Conservation (phyloP, 352 stramenopile species). For the Globisporangium abappressorium region DNA sequence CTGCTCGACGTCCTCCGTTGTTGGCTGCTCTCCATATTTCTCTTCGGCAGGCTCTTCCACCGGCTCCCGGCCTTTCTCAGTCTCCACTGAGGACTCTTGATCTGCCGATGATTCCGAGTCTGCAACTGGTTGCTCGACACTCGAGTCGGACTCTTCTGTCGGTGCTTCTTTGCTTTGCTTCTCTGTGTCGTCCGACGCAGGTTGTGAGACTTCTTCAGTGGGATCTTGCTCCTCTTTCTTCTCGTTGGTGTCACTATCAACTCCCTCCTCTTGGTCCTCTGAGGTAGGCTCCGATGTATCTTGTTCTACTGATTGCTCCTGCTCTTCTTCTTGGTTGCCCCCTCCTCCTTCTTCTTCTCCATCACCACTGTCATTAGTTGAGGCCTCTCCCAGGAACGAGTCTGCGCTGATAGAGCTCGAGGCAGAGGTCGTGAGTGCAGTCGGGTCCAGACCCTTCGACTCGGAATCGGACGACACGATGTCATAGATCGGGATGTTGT, state of each 20-base stretch:
- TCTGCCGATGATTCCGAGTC: not conserved
- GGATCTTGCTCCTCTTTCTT: not conserved
- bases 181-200: not conserved
- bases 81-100: not conserved
- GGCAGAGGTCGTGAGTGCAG: not conserved
- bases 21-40: not conserved
- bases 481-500: not conserved
- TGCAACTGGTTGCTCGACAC: not conserved
- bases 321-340: not conserved
- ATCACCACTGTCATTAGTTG: not conserved
- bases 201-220: not conserved
- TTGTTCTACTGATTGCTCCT: not conserved
- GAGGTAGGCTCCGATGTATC: not conserved
- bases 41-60: not conserved
- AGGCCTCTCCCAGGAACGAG: not conserved
- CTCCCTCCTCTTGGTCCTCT: not conserved
- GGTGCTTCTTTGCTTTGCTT: not conserved
- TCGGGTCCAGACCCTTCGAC: not conserved
- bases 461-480: not conserved
- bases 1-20: not conserved
- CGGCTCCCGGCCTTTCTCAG: not conserved
- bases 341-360: not conserved
- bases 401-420: not conserved
- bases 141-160: not conserved
- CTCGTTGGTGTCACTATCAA: not conserved